phyloP scores from a whole-genome alignment of 2,329 filamentous ascomycete species.

The Phyllosticta citribraziliensis region DNA sequence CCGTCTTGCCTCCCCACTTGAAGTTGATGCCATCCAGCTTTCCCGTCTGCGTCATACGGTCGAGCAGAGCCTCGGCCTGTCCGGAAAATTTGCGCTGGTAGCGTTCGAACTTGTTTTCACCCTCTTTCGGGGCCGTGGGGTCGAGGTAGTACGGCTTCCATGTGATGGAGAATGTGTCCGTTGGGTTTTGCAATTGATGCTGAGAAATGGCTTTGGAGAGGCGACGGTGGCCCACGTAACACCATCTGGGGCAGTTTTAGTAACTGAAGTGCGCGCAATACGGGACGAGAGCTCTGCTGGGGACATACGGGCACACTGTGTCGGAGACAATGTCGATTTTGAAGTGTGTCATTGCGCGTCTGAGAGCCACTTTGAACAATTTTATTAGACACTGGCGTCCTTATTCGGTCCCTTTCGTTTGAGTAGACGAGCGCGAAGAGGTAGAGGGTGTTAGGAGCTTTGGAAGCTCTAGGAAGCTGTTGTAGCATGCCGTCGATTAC shows the following conservation, averaged over 20 bases:
- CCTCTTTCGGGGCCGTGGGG: constrained; percentile 47
- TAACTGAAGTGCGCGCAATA: neutral
- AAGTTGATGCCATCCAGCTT: constrained; percentile 62
- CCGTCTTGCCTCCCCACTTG: constrained; percentile 58
- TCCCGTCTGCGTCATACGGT: constrained; percentile 50
- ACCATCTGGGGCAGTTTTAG: constrained; percentile 22
- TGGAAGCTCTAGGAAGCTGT: neutral
- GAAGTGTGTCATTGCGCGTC: constrained; percentile 44
- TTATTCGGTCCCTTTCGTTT: neutral
- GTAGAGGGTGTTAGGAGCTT: neutral
- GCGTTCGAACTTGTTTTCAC: constrained; percentile 44
- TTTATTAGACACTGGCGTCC: neutral
- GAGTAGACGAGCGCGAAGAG: neutral
- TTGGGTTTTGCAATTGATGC: constrained; percentile 54
- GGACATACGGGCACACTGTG: constrained; percentile 59
- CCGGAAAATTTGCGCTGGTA: constrained; percentile 57
- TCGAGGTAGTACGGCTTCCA: constrained; percentile 80
- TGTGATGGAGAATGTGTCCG: constrained; percentile 61
- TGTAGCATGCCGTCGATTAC: neutral
- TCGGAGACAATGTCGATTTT: constrained; percentile 72
- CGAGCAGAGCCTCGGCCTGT: constrained; percentile 48
- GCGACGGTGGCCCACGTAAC: constrained; percentile 71
- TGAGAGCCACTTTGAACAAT: constrained; percentile 6
- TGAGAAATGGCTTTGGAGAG: constrained; percentile 61
- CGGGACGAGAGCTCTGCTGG: constrained; percentile 1